These are phyloP conservation scores for Geotrichum citri-aurantii DNA, from an alignment of 1,139 yeast genomes.

Conservation along the genomic window DNA sequence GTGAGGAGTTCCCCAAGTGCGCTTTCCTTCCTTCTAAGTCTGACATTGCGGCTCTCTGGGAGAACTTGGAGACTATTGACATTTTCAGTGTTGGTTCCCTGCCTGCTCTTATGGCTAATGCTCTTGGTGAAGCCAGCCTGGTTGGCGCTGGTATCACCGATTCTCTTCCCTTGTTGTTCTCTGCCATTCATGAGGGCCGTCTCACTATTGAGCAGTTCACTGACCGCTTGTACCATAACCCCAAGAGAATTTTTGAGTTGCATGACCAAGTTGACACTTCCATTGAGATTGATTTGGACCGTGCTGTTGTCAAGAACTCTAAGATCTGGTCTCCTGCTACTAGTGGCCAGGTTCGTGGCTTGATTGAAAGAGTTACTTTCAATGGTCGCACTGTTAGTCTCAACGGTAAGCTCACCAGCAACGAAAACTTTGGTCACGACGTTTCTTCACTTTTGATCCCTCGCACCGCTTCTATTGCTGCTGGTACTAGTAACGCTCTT, in stretches of 20 bases:
- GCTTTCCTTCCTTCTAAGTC: constrained; percentile 74
- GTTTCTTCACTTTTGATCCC: constrained; percentile 28
- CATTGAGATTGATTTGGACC: constrained; percentile 80
- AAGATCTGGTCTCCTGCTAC: constrained; percentile 48
- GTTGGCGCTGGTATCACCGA: constrained; percentile 78
- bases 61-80: constrained; percentile 63
- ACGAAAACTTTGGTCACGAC: constrained; percentile 53
- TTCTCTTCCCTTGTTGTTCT: constrained; percentile 72
- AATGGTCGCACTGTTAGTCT: constrained; percentile 74
- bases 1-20: constrained; percentile 58
- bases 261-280: constrained; percentile 69
- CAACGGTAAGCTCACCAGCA: constrained; percentile 66
- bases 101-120: constrained; percentile 68
- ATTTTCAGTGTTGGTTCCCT: constrained; percentile 81
- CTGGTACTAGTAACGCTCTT: constrained; percentile 6
- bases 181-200: constrained; percentile 71
- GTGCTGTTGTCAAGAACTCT: constrained; percentile 46
- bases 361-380: constrained; percentile 81
- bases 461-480: constrained; percentile 19
- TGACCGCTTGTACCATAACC: constrained; percentile 72
- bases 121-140: constrained; percentile 51
- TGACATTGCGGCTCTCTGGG: constrained; percentile 84
- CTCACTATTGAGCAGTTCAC: constrained; percentile 70
- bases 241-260: constrained; percentile 73
- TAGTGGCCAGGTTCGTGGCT: constrained; percentile 56